A percentile compares a stretch with the other conserved stretches of the same genome.
Conservation (phyloP, 345 rosid genomes). For the Excoecaria cochinchinensis region DNA sequence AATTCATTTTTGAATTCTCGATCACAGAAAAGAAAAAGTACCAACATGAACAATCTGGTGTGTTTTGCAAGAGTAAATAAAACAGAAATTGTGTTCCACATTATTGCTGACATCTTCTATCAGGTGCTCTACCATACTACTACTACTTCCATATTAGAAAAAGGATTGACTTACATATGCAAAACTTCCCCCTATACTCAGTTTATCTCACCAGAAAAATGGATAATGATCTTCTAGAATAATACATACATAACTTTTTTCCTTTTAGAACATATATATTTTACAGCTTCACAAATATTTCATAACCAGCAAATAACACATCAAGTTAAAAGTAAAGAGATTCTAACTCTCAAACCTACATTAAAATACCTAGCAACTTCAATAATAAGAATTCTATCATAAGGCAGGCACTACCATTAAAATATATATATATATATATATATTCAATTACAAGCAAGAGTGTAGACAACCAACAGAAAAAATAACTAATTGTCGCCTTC, state of each 20-base stretch:
- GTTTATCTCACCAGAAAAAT: not conserved
- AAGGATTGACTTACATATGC: not conserved
- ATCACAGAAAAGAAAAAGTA: not conserved
- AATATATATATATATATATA: no score
- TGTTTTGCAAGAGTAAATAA: not conserved
- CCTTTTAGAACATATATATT: not conserved
- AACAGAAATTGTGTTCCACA: not conserved
- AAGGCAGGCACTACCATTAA: not conserved
- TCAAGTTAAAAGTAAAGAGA: not conserved
- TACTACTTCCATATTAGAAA: not conserved
- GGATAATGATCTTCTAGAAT: not conserved
- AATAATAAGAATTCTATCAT: not conserved
- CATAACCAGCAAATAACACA: not conserved
- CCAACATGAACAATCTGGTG: not conserved
- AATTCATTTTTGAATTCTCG: conserved; percentile 2
- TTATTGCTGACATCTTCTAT: not conserved
- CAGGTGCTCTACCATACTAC: not conserved
- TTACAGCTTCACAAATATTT: not conserved
- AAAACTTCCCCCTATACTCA: not conserved
- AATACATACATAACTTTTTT: not conserved
- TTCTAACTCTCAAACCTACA: not conserved
- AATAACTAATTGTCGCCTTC: not conserved
- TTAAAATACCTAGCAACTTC: no score
- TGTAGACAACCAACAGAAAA: not conserved
- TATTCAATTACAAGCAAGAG: not conserved